Evolutionary conservation across 495 filamentous ascomycete species (phyloP), one percentile per base, ranked within the genome.

Genomic region (Trichodelitschia bisporula): DNA sequence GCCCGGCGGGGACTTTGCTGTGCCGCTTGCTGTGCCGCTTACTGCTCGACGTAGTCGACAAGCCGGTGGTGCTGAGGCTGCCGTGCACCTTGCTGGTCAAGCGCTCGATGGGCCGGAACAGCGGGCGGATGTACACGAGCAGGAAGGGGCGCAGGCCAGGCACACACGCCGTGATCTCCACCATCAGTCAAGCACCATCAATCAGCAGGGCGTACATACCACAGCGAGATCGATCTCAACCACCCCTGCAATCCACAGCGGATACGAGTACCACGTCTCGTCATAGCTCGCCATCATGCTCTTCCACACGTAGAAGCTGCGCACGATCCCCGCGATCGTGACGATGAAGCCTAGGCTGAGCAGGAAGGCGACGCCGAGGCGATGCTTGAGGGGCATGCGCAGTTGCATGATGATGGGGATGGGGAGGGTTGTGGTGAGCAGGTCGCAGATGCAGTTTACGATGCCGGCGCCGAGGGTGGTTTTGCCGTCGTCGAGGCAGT

Each of bases 141-240:
- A n/a, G n/a, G n/a, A n/a, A n/a, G n/a, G n/a, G n/a, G n/a, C n/a
- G n/a, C n/a, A n/a, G n/a, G n/a, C n/a, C n/a, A n/a, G n/a, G n/a
- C n/a, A n/a, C n/a, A n/a, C n/a, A n/a, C n/a, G n/a, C n/a, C n/a
- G n/a, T n/a, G n/a, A n/a, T n/a, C n/a, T n/a, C n/a, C n/a, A n/a
- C n/a, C n/a, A n/a, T n/a, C n/a, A n/a, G n/a, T n/a, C n/a, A n/a
- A n/a, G n/a, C n/a, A n/a, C n/a, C n/a, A n/a, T n/a, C n/a, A n/a
- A n/a, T n/a, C n/a, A n/a, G n/a, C n/a, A 29, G 6, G 15, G 8
- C 6, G 27, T 15, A 46, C 62, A 37, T 59, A 72, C 66, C 44
- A 72, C 50, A 15, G 61, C 67, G 17, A 72, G 36, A 36, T 63
- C 61, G 11, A 72, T 57, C 38, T 72, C 68, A 2, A 73, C 39